These are phyloP conservation scores for Moesziomyces sp. DNA, from an alignment of 1,284 basidiomycete genomes.

Conservation along the genomic window DNA sequence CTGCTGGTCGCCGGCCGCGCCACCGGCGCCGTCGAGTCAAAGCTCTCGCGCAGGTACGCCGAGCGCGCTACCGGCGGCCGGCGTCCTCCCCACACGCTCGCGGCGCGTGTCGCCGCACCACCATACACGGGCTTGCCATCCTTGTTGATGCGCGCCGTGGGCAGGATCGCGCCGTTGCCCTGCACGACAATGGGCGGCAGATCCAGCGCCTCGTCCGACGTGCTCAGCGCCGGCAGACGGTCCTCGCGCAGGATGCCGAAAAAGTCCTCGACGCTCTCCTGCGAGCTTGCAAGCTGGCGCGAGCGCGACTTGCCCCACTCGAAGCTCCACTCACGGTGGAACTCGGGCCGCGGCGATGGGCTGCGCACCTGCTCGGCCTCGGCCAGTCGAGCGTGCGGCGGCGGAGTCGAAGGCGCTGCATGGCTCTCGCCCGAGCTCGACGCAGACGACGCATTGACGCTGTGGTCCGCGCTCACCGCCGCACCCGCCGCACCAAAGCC, in stretches of 20 bases:
- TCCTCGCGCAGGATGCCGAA: slow-evolving; percentile 55
- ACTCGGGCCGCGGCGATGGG: slow-evolving; percentile 53
- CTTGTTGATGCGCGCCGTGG: slow-evolving; percentile 32
- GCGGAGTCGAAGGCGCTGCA: slow-evolving; percentile 34
- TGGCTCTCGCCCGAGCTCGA: slow-evolving; percentile 49
- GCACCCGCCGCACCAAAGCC: background rate
- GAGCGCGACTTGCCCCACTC: slow-evolving; percentile 34
- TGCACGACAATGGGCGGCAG: slow-evolving; percentile 55
- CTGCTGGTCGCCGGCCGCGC: background rate
- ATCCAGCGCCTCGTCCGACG: slow-evolving; percentile 49
- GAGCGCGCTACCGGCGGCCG: slow-evolving; percentile 54
- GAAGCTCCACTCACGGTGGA: slow-evolving; percentile 60
- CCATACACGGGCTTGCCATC: slow-evolving; percentile 23
- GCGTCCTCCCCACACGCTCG: slow-evolving; percentile 26
- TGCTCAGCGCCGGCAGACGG: slow-evolving; percentile 46
- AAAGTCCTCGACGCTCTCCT: slow-evolving; percentile 55
- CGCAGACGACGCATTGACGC: slow-evolving; percentile 21
- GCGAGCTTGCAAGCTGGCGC: slow-evolving; percentile 3
- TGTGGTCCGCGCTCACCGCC: slow-evolving; percentile 14
- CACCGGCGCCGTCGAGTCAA: slow-evolving; percentile 19
- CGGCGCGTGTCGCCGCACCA: slow-evolving; percentile 3
- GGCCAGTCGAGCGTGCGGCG: slow-evolving; percentile 8
- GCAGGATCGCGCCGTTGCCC: slow-evolving; percentile 21
- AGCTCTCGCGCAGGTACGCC: slow-evolving; percentile 49
- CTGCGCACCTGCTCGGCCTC: slow-evolving; percentile 2